A percentile compares a stretch with the other conserved stretches of the same genome.
Conservation (phyloP, 495 filamentous ascomycete genomes). For the Neurospora sp. region DNA sequence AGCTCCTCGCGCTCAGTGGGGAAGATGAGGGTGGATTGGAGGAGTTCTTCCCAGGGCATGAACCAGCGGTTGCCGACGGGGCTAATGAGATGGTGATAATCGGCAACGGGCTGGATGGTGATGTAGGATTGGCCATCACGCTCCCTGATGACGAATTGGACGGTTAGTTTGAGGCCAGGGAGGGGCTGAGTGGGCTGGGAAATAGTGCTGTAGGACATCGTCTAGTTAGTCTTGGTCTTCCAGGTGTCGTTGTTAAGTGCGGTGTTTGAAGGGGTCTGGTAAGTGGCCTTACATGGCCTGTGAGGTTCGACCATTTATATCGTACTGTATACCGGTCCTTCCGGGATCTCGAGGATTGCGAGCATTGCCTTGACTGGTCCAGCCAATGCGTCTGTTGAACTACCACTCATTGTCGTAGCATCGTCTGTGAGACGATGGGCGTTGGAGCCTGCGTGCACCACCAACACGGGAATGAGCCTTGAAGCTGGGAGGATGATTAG, state of each 20-base stretch:
- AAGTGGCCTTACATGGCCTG: neutral
- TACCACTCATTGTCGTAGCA: neutral
- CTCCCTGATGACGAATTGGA: neutral
- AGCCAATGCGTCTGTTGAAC: neutral
- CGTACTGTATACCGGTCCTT: neutral
- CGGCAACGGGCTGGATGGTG: neutral
- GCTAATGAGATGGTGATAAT: neutral
- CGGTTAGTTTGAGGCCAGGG: neutral
- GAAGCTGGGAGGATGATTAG: neutral
- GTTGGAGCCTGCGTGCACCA: neutral
- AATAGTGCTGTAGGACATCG: neutral
- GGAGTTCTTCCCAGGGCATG: neutral
- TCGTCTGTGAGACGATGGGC: neutral
- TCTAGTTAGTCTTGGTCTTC: neutral
- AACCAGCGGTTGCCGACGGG: neutral
- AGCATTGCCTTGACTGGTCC: neutral
- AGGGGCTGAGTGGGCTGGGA: neutral
- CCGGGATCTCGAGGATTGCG: neutral
- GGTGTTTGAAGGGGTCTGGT: neutral
- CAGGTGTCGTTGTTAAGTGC: neutral
- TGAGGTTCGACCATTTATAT: neutral
- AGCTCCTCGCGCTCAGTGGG: neutral
- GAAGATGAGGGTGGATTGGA: neutral
- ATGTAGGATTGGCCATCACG: neutral
- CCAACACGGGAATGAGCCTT: neutral